Evolutionary conservation across 805 yeast species (phyloP).

Genomic region (Saturnispora serradocipensis): DNA sequence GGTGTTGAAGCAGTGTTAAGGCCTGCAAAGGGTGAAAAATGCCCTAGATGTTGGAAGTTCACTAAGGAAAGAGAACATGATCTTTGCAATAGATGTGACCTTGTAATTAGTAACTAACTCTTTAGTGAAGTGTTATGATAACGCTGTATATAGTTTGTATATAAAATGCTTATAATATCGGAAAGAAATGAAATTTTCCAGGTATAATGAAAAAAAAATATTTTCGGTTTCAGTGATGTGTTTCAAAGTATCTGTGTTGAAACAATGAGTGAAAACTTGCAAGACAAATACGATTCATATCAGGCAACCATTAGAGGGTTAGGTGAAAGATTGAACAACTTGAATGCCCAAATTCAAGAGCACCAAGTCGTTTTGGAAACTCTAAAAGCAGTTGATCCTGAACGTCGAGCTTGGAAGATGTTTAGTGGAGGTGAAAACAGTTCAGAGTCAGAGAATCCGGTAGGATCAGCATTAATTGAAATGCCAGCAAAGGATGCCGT

Average conservation of each 20-base stretch:
- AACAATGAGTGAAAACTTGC: slow-evolving; percentile 24
- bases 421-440: slow-evolving; percentile 51
- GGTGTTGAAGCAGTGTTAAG: slow-evolving; percentile 31
- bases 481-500: slow-evolving; percentile 70
- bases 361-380: slow-evolving; percentile 52
- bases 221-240: no score
- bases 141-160: slow-evolving; percentile 1
- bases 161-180: background rate
- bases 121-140: background rate
- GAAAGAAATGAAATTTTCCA: background rate
- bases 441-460: background rate
- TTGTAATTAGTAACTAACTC: slow-evolving; percentile 22
- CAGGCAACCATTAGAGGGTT: slow-evolving; percentile 40
- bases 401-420: slow-evolving; percentile 84
- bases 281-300: slow-evolving; percentile 41
- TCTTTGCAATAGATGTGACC: slow-evolving; percentile 60
- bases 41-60: slow-evolving; percentile 94
- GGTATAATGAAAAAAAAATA: background rate
- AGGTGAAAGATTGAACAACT: slow-evolving; percentile 37
- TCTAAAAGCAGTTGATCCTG: slow-evolving; percentile 38
- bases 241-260: background rate
- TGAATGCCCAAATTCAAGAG: slow-evolving; percentile 39
- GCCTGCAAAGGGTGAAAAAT: slow-evolving; percentile 39
- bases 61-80: slow-evolving; percentile 40
- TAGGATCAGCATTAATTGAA: slow-evolving; percentile 55